Evolutionary conservation across 73 alveolate genomes (phyloP).

Genomic region (Stentor coeruleus): DNA sequence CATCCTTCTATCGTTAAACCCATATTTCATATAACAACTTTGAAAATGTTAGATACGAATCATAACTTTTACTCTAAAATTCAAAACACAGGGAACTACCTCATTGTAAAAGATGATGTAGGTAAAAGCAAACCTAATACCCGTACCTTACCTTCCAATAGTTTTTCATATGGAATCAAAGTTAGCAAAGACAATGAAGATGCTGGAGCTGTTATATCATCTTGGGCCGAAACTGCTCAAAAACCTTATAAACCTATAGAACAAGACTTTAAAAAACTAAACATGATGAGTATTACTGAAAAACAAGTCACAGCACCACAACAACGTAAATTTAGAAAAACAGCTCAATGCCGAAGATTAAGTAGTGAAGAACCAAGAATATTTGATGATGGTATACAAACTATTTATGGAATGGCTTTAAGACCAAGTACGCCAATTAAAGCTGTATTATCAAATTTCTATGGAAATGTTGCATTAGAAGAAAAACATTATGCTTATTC

Average conservation of each 20-base stretch:
- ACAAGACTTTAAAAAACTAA: not conserved
- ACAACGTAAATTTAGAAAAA: not conserved
- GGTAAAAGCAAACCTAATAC: slow-evolving; percentile 76
- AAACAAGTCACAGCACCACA: not conserved
- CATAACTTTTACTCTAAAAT: slow-evolving; percentile 22
- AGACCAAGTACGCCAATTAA: slow-evolving; percentile 22
- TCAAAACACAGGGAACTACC: slow-evolving; percentile 48
- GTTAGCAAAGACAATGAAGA: slow-evolving; percentile 74
- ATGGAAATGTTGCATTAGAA: slow-evolving; percentile 22
- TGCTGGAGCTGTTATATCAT: slow-evolving; percentile 47
- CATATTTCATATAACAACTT: too few relatives aligned
- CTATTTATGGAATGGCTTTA: not conserved
- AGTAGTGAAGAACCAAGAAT: not conserved
- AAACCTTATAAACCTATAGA: not conserved
- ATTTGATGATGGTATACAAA: too few relatives aligned
- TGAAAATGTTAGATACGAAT: not conserved
- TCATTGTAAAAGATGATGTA: slow-evolving; percentile 82
- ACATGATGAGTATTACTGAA: not conserved
- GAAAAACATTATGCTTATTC: not conserved
- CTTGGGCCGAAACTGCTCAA: slow-evolving; percentile 15
- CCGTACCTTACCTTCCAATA: slow-evolving; percentile 66
- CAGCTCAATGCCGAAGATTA: not conserved
- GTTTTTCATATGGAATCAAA: slow-evolving; percentile 72
- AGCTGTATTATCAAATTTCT: not conserved
- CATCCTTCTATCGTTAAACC: too few relatives aligned